Evolutionary conservation across 176 grass and related monocot species (phyloP), one percentile per base, ranked within the genome.

Genomic region (Olyra latifolia): DNA sequence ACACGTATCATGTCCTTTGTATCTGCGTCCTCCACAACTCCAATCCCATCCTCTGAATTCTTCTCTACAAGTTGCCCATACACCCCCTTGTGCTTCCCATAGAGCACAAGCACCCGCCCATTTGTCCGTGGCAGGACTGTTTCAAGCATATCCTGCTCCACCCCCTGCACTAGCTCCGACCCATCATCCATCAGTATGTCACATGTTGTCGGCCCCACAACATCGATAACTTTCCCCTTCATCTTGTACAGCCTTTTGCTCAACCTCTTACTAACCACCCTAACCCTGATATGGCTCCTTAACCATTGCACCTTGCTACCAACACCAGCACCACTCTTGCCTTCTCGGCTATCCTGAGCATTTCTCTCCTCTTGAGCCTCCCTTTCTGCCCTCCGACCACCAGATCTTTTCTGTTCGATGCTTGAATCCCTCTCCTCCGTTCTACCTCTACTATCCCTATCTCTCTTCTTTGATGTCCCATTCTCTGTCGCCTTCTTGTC

Each of bases 111-210:
- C 59, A 99, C 92, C 7, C 71, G 48, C 8, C 96, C 96, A 5
- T 88, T 94, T 10, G 64, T 89, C 49, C 86, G 91, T 23, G 96
- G 96, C 29, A 99, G 62, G 16, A 89, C 96, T n/a, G 96, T 99
- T 75, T 99, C 96, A 0, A 99, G 86, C 81, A 99, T 93, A 79
- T 89, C 96, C 70, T 99, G 96, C 56, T 95, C 92, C 30, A 99
- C 88, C 29, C 88, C 92, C 43, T 99, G 96, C 74, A 95, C 81
- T 43, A 99, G 46, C 58, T 99, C 86, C 1, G 55, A 77, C 4
- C 80, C 89, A 27, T 88, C 92, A 56, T 99, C 96, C 88, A 99
- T 89, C 69, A 80, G 76, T 69, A 95, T 86, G 74, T 99, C 92
- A 10, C 92, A 99, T 7, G 79, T 93, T 12, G 86, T 95, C 15